Conservation (phyloP, 331 rosid genomes). For the Prunus yedoensis region DNA sequence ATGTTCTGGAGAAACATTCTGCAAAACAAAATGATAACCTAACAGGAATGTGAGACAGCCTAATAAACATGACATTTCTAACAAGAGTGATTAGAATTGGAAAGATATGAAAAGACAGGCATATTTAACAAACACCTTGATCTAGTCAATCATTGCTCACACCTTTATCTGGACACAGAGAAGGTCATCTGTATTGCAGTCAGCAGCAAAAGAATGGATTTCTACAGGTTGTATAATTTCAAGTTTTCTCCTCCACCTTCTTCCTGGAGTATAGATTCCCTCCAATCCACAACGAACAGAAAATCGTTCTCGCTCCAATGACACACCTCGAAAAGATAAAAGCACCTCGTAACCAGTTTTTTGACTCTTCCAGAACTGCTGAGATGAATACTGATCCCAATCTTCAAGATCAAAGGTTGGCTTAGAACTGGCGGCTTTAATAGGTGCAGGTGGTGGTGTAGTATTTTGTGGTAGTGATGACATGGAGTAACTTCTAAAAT, state of each 20-base stretch:
- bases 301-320: constrained; percentile 85
- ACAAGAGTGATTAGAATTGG: not conserved
- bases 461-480: constrained; percentile 78
- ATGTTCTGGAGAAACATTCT: constrained; percentile 79
- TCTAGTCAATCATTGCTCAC: constrained; percentile 25
- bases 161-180: constrained; percentile 95
- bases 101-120: not conserved
- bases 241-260: constrained; percentile 93
- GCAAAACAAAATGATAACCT: constrained; percentile 33
- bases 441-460: constrained; percentile 45
- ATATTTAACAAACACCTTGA: constrained; percentile 24
- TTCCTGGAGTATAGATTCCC: constrained; percentile 87
- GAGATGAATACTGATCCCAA: constrained; percentile 69
- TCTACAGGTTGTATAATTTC: constrained; percentile 86
- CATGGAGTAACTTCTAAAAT: constrained; percentile 97
- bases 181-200: constrained; percentile 88
- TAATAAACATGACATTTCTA: not conserved
- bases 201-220: constrained; percentile 76
- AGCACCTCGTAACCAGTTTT: constrained; percentile 56
- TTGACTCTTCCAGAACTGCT: constrained; percentile 41
- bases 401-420: constrained; percentile 74
- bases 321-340: constrained; percentile 86
- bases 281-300: constrained; percentile 91
- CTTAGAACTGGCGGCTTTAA: constrained; percentile 75
- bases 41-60: not conserved